Percentiles rank a stretch among this genome's conserved stretches.
Evolutionary conservation across 2,329 filamentous ascomycete genomes (phyloP).

Genomic region (Zymoseptoria crescenta): DNA sequence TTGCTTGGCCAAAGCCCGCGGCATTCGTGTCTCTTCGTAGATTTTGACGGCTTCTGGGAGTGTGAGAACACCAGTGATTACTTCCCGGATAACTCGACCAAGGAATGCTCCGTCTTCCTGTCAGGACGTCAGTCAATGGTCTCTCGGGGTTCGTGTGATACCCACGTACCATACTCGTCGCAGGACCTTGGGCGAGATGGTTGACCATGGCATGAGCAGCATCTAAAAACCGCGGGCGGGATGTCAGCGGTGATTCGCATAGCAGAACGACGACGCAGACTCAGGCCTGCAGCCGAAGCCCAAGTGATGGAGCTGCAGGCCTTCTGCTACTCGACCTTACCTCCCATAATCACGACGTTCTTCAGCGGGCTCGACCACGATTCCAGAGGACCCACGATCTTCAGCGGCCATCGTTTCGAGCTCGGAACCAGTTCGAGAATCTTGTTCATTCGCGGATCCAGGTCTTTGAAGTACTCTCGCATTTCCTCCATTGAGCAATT

Average conservation of each 20-base stretch:
- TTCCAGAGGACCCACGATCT: slow-evolving; percentile 35
- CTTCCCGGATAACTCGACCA: slow-evolving; percentile 30
- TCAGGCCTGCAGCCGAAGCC: too few species aligned
- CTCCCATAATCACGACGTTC: slow-evolving; percentile 38
- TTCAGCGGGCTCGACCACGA: slow-evolving; percentile 35
- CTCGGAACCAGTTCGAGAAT: slow-evolving; percentile 31
- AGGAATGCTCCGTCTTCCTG: slow-evolving; percentile 37
- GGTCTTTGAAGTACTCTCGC: slow-evolving; percentile 35
- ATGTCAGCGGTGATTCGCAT: too few species aligned
- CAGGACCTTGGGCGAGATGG: slow-evolving; percentile 39
- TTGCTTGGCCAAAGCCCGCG: slow-evolving; percentile 36
- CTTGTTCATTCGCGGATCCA: slow-evolving; percentile 37
- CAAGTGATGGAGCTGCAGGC: background rate
- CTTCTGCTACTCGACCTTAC: slow-evolving; percentile 10
- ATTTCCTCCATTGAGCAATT: slow-evolving; percentile 37
- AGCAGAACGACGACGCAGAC: too few species aligned
- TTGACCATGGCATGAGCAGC: slow-evolving; percentile 38
- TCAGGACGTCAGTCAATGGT: background rate
- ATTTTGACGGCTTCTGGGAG: slow-evolving; percentile 31
- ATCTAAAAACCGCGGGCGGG: background rate
- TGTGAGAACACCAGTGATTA: slow-evolving; percentile 28
- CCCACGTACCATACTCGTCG: slow-evolving; percentile 30
- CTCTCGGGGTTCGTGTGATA: background rate
- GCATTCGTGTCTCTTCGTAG: slow-evolving; percentile 37
- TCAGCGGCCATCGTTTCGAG: slow-evolving; percentile 34